These are phyloP conservation scores for Talaromyces funiculosus DNA, from an alignment of 2,329 filamentous ascomycete genomes.

Conservation along the genomic window DNA sequence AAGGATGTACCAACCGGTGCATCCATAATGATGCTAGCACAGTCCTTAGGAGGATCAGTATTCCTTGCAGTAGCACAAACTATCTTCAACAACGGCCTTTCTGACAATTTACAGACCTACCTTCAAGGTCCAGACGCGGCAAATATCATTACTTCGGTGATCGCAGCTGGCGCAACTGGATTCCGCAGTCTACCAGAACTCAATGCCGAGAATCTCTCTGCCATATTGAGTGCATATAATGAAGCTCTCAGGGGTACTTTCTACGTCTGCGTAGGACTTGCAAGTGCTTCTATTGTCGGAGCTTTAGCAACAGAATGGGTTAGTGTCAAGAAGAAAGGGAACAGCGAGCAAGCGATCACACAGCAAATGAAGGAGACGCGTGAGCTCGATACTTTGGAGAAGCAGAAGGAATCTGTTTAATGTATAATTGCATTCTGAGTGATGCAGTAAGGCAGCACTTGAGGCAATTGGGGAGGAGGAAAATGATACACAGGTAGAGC, in stretches of 20 bases:
- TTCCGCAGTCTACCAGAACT: slow-evolving; percentile 3
- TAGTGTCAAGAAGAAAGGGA: slow-evolving; percentile 8
- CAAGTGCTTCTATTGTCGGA: slow-evolving; percentile 10
- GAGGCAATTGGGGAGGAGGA: neutral
- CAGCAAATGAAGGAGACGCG: neutral
- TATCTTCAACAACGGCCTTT: slow-evolving; percentile 33
- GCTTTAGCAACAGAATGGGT: slow-evolving; percentile 11
- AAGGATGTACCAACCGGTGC: slow-evolving; percentile 32
- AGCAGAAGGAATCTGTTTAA: neutral
- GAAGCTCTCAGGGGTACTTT: slow-evolving; percentile 11
- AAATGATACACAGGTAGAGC: neutral
- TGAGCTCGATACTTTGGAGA: neutral
- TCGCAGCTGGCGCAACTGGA: slow-evolving; percentile 33
- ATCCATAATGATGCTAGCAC: slow-evolving; percentile 31
- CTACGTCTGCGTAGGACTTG: slow-evolving; percentile 6
- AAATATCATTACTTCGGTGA: slow-evolving; percentile 23
- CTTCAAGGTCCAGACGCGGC: slow-evolving; percentile 18
- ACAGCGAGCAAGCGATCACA: slow-evolving; percentile 17
- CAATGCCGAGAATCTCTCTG: neutral
- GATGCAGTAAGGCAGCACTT: neutral
- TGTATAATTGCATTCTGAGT: neutral
- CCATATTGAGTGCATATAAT: slow-evolving; percentile 13
- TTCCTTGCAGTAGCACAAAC: slow-evolving; percentile 36
- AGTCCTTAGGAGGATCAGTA: slow-evolving; percentile 34
- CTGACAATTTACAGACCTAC: slow-evolving; percentile 21